Percentiles rank a stretch among this genome's conserved stretches.
Evolutionary conservation across 192 early-diverging fungal genomes (phyloP).

Genomic region (Coemansia sp.): DNA sequence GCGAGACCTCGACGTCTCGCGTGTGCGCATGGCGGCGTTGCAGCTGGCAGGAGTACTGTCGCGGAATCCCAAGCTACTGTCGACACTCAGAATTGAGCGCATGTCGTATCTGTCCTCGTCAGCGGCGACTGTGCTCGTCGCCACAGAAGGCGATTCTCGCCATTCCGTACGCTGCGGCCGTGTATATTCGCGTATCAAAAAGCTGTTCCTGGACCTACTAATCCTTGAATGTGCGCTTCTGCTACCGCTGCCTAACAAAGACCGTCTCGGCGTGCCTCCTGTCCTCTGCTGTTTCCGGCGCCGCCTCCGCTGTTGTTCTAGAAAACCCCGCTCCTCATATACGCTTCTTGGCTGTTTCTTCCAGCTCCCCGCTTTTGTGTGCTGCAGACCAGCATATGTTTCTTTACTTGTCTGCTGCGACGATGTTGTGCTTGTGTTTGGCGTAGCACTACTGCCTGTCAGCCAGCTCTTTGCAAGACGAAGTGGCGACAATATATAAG

Average conservation of each 20-base stretch:
- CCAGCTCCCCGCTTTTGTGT: background rate
- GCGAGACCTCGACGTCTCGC: background rate
- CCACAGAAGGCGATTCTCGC: background rate
- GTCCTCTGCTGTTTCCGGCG: background rate
- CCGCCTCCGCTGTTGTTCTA: constrained; percentile 7
- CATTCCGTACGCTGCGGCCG: background rate
- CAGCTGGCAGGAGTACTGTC: background rate
- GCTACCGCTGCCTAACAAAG: constrained; percentile 8
- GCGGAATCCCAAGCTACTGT: constrained; percentile 20
- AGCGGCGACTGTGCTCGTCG: constrained; percentile 1
- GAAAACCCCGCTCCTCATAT: background rate
- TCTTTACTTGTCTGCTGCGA: background rate
- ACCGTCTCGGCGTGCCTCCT: background rate
- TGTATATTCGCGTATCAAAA: constrained; percentile 41
- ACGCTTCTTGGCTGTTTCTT: background rate
- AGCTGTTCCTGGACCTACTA: constrained; percentile 17
- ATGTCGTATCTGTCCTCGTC: constrained; percentile 18
- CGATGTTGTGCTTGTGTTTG: background rate
- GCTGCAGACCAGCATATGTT: background rate
- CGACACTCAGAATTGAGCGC: constrained; percentile 34
- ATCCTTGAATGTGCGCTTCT: background rate
- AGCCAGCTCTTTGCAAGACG: constrained; percentile 33
- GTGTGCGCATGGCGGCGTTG: background rate
- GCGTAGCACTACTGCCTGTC: background rate
- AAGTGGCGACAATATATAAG: constrained; percentile 25